Percentiles rank a stretch among this genome's conserved stretches.
These are phyloP conservation scores for Cladobotryum protrusum DNA, from an alignment of 2,329 filamentous ascomycete genomes.

Conservation along the genomic window DNA sequence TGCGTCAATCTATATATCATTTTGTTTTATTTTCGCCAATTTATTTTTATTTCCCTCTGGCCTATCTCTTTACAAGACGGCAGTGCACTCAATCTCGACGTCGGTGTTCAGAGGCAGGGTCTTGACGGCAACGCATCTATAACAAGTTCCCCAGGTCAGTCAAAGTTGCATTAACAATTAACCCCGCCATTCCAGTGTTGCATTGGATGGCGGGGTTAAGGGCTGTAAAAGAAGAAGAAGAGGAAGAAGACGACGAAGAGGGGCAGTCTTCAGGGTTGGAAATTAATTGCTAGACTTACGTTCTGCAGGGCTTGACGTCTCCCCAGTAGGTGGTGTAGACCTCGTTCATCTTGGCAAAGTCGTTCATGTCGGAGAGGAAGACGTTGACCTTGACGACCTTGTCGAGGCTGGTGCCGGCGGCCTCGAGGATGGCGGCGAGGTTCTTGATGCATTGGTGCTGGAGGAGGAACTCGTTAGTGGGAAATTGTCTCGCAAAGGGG, in stretches of 20 bases:
- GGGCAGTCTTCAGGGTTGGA: no score
- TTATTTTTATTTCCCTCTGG: not conserved
- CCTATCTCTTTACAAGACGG: slow-evolving; percentile 18
- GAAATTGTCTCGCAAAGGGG: no score
- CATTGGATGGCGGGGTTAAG: slow-evolving; percentile 7
- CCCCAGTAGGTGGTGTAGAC: slow-evolving; percentile 66
- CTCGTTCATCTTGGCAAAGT: slow-evolving; percentile 70
- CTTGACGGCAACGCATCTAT: slow-evolving; percentile 31
- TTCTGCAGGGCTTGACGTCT: slow-evolving; percentile 39
- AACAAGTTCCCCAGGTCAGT: no score
- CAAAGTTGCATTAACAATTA: not conserved
- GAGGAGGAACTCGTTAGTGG: not conserved
- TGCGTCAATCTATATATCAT: not conserved
- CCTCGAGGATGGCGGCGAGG: slow-evolving; percentile 61
- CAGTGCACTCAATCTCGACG: slow-evolving; percentile 30
- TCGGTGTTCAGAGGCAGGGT: slow-evolving; percentile 27
- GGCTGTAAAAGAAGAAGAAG: not conserved
- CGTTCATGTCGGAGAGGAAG: slow-evolving; percentile 66
- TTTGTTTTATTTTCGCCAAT: not conserved
- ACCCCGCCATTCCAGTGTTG: slow-evolving; percentile 7
- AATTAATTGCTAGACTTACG: slow-evolving; percentile 26
- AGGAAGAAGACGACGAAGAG: not conserved
- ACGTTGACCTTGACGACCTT: slow-evolving; percentile 68
- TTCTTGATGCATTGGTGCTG: slow-evolving; percentile 63
- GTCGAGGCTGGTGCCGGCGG: slow-evolving; percentile 57